Evolutionary conservation across 1,284 basidiomycete species (phyloP), one percentile per base, ranked within the genome.

Genomic region (Apiotrichum laibachii): DNA sequence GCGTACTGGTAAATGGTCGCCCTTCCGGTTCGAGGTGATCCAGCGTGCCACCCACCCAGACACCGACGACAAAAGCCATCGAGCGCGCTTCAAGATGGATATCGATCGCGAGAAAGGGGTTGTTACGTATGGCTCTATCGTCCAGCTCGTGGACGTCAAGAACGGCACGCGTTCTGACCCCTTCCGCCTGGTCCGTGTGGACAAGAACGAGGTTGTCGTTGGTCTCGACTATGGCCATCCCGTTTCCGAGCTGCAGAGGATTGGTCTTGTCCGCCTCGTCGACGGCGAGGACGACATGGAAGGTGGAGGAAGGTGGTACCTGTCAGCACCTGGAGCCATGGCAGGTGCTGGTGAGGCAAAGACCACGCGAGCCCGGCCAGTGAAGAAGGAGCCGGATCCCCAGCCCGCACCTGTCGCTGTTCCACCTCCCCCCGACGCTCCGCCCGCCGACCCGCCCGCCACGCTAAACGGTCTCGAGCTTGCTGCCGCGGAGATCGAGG

Each of bases 211-310:
- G 59, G 89, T 79, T 16, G 62, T 90, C 50, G 86, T 87, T 11
- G 80, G 83, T 26, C 51, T 42, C 15, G 88, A 91, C 75, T 47
- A 67, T 5, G 73, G 74, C 1, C 69, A 72, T 42, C 92, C 92
- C 22, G 90, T 97, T 57, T 93, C 90, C 69, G 93, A 96, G 75
- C 90, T 97, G 85, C 93, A 97, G 79, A 92, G 95, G 79, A 88
- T 97, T 60, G 93, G 92, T 0, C 81, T 97, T 49, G 89, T 93
- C 72, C 83, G 90, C 55, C 84, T 90, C 54, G 65, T 64, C 5
- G 60, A 66, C 5, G 61, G 62, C 16, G 55, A 50, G 2, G 65
- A 63, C 26, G 51, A 60, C n/a, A 50, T 60, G 16, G 62, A 59
- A 6, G 59, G 58, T 9, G 71, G 66, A 0, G 54, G 48, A 10